These are phyloP conservation scores for Melocanna baccifera DNA, from an alignment of 176 grass and related monocot species.

Conservation along the genomic window DNA sequence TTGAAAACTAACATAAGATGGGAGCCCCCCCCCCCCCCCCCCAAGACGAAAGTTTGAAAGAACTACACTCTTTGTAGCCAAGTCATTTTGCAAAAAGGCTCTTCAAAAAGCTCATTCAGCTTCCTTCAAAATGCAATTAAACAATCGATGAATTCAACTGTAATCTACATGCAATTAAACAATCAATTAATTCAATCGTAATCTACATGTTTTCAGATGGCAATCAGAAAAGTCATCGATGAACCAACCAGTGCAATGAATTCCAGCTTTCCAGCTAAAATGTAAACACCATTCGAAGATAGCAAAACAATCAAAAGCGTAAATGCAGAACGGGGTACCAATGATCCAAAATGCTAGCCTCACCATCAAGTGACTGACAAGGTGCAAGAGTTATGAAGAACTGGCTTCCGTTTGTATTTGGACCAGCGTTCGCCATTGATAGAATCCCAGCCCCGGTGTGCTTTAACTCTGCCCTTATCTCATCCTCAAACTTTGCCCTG, in stretches of 20 bases:
- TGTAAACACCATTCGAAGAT: not conserved
- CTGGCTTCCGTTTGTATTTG: conserved; percentile 94
- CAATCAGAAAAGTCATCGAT: not conserved
- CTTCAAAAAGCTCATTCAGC: not conserved
- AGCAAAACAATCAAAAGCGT: not conserved
- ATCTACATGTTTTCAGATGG: not conserved
- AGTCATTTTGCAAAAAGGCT: not conserved
- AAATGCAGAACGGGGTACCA: not conserved
- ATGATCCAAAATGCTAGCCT: conserved; percentile 12
- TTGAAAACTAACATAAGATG: no score
- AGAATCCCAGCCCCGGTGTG: conserved; percentile 92
- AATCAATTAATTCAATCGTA: not conserved
- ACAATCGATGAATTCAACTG: not conserved
- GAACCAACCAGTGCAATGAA: not conserved
- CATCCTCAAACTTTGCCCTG: conserved; percentile 90
- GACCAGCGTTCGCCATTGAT: conserved; percentile 93
- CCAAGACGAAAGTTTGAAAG: not conserved
- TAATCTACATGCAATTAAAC: not conserved
- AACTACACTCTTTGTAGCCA: not conserved
- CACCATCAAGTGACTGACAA: conserved; percentile 96
- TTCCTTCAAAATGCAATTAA: not conserved
- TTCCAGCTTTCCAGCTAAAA: not conserved
- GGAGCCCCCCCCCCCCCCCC: no score
- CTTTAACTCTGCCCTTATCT: conserved; percentile 82
- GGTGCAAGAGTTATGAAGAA: conserved; percentile 95